phyloP scores from a whole-genome alignment of 495 filamentous ascomycete species.

The Baudoinia panamericana region DNA sequence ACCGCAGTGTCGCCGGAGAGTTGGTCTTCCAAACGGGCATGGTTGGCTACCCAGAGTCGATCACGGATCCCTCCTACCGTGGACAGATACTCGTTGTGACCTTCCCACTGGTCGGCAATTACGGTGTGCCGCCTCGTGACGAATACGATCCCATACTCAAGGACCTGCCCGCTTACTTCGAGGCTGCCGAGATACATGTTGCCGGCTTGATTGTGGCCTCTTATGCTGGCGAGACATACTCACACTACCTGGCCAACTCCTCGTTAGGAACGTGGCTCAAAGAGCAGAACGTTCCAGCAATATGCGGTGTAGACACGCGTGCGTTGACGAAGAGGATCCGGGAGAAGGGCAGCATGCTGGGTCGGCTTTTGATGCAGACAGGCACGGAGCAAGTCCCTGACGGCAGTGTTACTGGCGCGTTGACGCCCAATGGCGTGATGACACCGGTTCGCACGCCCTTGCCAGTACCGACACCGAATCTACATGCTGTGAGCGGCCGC shows the following conservation, averaged over 20 bases:
- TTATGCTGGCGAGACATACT: conserved; percentile 87
- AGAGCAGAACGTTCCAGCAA: conserved; percentile 88
- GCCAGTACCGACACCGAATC: conserved; percentile 1
- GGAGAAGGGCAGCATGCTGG: conserved; percentile 90
- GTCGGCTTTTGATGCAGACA: conserved; percentile 64
- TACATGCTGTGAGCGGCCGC: conserved; percentile 10
- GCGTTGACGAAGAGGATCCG: conserved; percentile 88
- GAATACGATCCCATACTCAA: conserved; percentile 66
- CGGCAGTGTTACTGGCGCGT: conserved; percentile 16
- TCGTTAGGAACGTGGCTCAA: conserved; percentile 91
- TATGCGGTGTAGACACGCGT: conserved; percentile 90
- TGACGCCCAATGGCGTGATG: conserved; percentile 14
- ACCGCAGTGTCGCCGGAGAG: conserved; percentile 86
- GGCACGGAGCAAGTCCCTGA: conserved; percentile 15
- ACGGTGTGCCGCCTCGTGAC: conserved; percentile 77
- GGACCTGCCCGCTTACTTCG: conserved; percentile 81
- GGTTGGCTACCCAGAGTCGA: conserved; percentile 94
- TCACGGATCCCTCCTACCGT: conserved; percentile 86
- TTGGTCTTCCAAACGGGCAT: conserved; percentile 98
- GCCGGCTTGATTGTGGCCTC: conserved; percentile 79
- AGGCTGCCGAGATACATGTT: conserved; percentile 81
- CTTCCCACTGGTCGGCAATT: conserved; percentile 84
- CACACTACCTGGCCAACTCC: conserved; percentile 78
- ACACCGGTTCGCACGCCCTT: conserved; percentile 8
- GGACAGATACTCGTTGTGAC: conserved; percentile 87